phyloP scores from a whole-genome alignment of 1,284 basidiomycete genomes.

The Calocybe gambosa region DNA sequence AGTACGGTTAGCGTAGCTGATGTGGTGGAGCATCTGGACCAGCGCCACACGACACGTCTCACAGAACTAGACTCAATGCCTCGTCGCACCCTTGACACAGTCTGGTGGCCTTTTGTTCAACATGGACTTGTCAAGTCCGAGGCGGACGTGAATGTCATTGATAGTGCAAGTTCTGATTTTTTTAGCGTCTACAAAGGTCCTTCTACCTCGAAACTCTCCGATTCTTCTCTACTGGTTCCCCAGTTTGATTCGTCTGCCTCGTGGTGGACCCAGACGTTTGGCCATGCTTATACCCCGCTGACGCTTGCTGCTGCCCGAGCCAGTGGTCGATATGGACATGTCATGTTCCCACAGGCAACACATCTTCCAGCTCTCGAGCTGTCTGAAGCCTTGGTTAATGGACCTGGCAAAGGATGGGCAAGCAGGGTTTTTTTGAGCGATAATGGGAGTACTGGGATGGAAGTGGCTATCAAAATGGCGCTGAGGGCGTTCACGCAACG shows the following conservation, averaged over 20 bases:
- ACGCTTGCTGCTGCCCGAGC: conserved; percentile 85
- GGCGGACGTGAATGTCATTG: conserved; percentile 82
- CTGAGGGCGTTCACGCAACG: conserved; percentile 64
- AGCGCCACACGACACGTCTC: conserved; percentile 58
- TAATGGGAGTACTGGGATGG: conserved; percentile 94
- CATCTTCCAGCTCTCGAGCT: conserved; percentile 83
- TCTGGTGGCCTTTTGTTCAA: conserved; percentile 99
- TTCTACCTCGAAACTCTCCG: conserved; percentile 10
- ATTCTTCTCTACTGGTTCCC: conserved; percentile 51
- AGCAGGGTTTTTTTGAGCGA: conserved; percentile 89
- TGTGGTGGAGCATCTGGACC: conserved; percentile 59
- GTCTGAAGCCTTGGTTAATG: conserved; percentile 66
- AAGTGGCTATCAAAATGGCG: conserved; percentile 96
- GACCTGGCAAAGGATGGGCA: conserved; percentile 87
- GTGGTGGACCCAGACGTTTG: conserved; percentile 97
- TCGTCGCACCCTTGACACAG: conserved; percentile 63
- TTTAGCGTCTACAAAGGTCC: conserved; percentile 61
- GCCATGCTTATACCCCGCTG: conserved; percentile 75
- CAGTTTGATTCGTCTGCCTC: conserved; percentile 91
- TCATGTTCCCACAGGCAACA: conserved; percentile 89
- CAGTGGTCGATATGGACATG: conserved; percentile 93
- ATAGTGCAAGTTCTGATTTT: conserved; percentile 85
- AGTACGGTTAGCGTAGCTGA: conserved; percentile 19
- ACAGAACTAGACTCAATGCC: conserved; percentile 75
- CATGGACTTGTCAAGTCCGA: conserved; percentile 69